A percentile compares a stretch with the other conserved stretches of the same genome.
Conservation (phyloP, 2,329 filamentous ascomycete species). For the Pyrenophora seminiperda region DNA sequence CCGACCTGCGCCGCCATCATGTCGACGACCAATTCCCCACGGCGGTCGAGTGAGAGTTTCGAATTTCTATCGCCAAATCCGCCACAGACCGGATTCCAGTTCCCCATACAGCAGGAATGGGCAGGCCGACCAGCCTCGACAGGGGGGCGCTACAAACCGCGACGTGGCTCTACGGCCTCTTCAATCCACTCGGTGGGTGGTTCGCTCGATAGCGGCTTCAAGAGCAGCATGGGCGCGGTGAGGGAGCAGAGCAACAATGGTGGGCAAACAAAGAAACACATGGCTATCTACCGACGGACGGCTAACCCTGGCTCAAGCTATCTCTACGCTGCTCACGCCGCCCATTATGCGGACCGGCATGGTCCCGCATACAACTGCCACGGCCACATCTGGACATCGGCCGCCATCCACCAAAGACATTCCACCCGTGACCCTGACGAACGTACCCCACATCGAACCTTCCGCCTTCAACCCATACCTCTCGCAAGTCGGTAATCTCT, state of each 20-base stretch:
- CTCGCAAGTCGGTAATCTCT: slow-evolving; percentile 80
- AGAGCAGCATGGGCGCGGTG: slow-evolving; percentile 62
- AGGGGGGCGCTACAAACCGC: slow-evolving; percentile 56
- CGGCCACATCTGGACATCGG: slow-evolving; percentile 73
- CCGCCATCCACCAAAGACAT: slow-evolving; percentile 88
- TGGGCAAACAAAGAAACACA: slow-evolving; percentile 41
- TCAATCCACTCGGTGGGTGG: slow-evolving; percentile 87
- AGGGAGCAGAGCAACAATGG: slow-evolving; percentile 84
- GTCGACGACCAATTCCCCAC: slow-evolving; percentile 50
- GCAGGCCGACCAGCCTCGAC: slow-evolving; percentile 54
- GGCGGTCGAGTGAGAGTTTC: slow-evolving; percentile 57
- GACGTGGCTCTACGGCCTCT: slow-evolving; percentile 83
- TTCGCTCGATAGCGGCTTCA: slow-evolving; percentile 72
- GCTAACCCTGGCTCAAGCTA: slow-evolving; percentile 61
- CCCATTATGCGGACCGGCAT: slow-evolving; percentile 89
- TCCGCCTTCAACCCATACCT: slow-evolving; percentile 85
- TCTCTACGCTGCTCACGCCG: slow-evolving; percentile 89
- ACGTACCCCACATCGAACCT: slow-evolving; percentile 79
- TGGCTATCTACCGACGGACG: neutral
- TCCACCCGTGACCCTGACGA: slow-evolving; percentile 87
- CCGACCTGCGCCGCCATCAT: slow-evolving; percentile 41
- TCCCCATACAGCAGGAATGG: slow-evolving; percentile 65
- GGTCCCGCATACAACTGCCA: slow-evolving; percentile 74
- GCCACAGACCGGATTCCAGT: slow-evolving; percentile 55
- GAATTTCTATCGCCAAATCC: slow-evolving; percentile 53